A percentile compares a stretch with the other conserved stretches of the same genome.
These are phyloP conservation scores for Chlorella sp. DNA, from an alignment of 139 green algal species.

Conservation along the genomic window DNA sequence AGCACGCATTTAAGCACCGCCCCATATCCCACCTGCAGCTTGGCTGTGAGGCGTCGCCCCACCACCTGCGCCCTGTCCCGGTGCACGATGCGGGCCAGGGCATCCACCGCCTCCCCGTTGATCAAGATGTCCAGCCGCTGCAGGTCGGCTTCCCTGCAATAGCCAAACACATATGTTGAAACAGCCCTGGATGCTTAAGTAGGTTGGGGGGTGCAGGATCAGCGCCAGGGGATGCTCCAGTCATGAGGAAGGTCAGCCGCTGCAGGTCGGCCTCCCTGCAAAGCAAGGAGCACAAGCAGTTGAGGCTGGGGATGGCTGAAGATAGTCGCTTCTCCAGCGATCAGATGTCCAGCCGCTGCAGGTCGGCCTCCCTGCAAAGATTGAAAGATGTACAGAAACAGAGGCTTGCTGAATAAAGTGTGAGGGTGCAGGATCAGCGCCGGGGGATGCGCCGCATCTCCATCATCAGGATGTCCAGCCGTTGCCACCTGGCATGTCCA, in stretches of 20 bases:
- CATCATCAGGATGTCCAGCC: constrained; percentile 95
- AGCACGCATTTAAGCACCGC: not conserved
- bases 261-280: constrained; percentile 69
- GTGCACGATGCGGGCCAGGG: constrained; percentile 86
- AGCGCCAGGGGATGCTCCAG: constrained; percentile 80
- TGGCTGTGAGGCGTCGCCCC: constrained; percentile 67
- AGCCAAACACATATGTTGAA: not conserved
- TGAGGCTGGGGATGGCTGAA: no score
- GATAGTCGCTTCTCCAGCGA: constrained; percentile 83
- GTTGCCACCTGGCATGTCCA: no score
- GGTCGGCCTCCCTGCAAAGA: constrained; percentile 52
- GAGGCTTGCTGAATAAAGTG: not conserved
- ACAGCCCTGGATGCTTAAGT: not conserved
- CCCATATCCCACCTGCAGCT: constrained; percentile 50
- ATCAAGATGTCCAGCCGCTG: constrained; percentile 90
- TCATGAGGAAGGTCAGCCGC: constrained; percentile 90
- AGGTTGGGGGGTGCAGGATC: constrained; percentile 69
- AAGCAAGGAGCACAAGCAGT: no score
- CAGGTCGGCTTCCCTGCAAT: constrained; percentile 64
- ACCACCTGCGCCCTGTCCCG: constrained; percentile 56
- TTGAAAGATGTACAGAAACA: not conserved
- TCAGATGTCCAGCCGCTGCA: constrained; percentile 91
- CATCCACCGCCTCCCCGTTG: constrained; percentile 86
- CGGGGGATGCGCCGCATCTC: constrained; percentile 70
- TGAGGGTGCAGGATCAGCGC: constrained; percentile 77